Evolutionary conservation across 805 yeast species (phyloP), one percentile per base, ranked within the genome.

Genomic region (Saccharomyces eubayanus): DNA sequence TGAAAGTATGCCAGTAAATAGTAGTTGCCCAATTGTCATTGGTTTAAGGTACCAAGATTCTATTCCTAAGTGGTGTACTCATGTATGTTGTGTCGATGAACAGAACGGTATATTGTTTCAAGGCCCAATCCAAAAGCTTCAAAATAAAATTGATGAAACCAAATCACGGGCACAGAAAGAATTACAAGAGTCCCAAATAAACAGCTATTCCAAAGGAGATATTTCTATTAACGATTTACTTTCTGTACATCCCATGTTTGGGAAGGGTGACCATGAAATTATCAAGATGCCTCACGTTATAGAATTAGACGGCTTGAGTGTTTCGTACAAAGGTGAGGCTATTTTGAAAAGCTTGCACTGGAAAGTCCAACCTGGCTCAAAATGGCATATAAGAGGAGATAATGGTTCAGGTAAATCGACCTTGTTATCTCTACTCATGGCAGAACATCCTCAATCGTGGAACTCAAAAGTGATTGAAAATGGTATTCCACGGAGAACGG

Each of bases 401-500:
- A 92, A 94, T 60, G 99, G 99, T 0, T 79, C 95, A 0, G 99
- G 99, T 0, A 92, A 92, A 67, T 87, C 97, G 1, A 94, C 99
- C 0, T 71, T 92, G 27, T 70, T 94, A 14, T 82, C 97, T 1
- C 68, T 94, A 48, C 75, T 92, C 29, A 90, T 96, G 0, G 90
- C 96, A 3, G 99, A 92, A 62, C 99, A 92, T 66, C 99, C 99
- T 1, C 97, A 92, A 70, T 84, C 97, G 1, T 92, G 98, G 98
- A 84, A 82, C 59, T 77, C 81, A 5, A 80, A 78, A 24, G 77
- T 94, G 24, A 73, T 89, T 48, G 77, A 85, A 59, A 89, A 90
- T 0, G 76, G 77, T 31, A 46, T 48, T 9, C 79, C 83, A 8
- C 77, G 97, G 45, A 78, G 77, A 55, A 83, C 91, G 0, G 99